phyloP scores from a whole-genome alignment of 2,329 filamentous ascomycete species.

The Aureobasidium musti region DNA sequence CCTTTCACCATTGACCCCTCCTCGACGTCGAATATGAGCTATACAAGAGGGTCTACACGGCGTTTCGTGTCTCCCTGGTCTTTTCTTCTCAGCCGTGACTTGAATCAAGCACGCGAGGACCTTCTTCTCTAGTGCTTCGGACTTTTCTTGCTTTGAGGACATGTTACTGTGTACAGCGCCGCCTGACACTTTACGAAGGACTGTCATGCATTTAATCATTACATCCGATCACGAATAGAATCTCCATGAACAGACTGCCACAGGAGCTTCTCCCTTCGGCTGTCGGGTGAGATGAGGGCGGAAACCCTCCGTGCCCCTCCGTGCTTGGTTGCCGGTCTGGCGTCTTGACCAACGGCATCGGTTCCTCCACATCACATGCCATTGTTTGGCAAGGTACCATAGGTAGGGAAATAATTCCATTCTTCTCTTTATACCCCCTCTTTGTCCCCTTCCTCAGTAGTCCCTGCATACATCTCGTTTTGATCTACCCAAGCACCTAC shows the following conservation, averaged over 20 bases:
- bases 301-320: constrained; percentile 23
- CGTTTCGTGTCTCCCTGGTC: neutral
- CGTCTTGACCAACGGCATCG: constrained; percentile 23
- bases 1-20: neutral
- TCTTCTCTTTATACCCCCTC: neutral
- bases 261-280: neutral
- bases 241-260: neutral
- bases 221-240: too few relatives aligned
- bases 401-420: constrained; percentile 17
- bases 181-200: neutral
- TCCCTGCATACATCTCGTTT: neutral
- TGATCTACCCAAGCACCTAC: neutral
- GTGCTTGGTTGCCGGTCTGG: constrained; percentile 6
- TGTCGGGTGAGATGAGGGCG: constrained; percentile 1
- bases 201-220: neutral
- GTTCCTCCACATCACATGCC: constrained; percentile 29
- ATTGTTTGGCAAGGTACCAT: constrained; percentile 10
- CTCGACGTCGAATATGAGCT: neutral
- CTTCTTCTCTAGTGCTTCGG: neutral
- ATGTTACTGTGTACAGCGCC: neutral
- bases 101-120: neutral
- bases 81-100: neutral
- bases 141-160: neutral
- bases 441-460: neutral
- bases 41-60: neutral